Evolutionary conservation across 306 rosid genomes (phyloP).

Genomic region (Vigna nakashimae): DNA sequence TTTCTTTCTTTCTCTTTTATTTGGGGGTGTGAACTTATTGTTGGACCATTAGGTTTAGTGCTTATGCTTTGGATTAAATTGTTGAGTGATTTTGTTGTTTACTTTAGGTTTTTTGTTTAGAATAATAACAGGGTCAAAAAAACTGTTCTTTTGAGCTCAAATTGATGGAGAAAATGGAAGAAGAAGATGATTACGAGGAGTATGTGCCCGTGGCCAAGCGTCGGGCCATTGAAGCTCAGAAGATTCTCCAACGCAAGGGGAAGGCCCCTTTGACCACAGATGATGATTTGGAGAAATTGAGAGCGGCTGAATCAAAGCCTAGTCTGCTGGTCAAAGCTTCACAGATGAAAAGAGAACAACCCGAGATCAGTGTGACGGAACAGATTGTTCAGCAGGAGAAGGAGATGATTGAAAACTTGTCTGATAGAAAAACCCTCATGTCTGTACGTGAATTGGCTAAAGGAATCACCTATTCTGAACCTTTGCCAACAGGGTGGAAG

Average conservation of each 20-base stretch:
- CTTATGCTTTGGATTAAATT: neutral
- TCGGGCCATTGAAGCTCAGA: conserved; percentile 86
- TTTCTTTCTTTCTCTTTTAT: neutral
- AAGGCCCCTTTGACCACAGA: conserved; percentile 50
- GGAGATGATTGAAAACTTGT: conserved; percentile 89
- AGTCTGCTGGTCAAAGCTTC: conserved; percentile 84
- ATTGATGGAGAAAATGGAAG: conserved; percentile 58
- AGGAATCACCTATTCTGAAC: conserved; percentile 85
- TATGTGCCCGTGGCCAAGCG: conserved; percentile 92
- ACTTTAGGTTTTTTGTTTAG: neutral
- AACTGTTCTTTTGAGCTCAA: neutral
- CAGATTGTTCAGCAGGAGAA: conserved; percentile 87
- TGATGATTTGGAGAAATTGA: conserved; percentile 72
- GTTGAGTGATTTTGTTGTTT: neutral
- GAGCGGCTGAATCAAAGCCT: conserved; percentile 73
- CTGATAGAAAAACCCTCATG: conserved; percentile 85
- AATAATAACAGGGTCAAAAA: neutral
- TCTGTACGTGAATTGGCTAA: conserved; percentile 94
- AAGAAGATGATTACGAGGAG: conserved; percentile 77
- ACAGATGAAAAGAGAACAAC: conserved; percentile 85
- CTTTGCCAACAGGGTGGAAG: conserved; percentile 90
- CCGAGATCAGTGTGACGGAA: conserved; percentile 80
- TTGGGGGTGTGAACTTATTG: neutral
- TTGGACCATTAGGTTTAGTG: neutral
- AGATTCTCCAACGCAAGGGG: conserved; percentile 87